Base-by-base conservation (phyloP, 139 green algal genomes). In the Tetratostichococcus sp. region DNA sequence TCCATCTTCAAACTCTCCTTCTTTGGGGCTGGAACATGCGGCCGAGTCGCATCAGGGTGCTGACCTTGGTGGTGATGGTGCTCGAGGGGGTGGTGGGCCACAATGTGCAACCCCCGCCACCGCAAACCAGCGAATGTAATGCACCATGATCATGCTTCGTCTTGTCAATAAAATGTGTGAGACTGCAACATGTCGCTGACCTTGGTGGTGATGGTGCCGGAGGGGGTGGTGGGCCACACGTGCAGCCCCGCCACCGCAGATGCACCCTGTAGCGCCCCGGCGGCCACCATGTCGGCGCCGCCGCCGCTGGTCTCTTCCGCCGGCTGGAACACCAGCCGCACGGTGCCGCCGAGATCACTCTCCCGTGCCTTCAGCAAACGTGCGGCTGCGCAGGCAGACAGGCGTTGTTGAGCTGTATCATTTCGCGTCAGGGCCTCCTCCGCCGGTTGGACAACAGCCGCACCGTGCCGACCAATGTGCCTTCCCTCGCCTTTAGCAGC, bases 311-410 rank as follows among this genome's bases (percentile, higher is more conserved):
- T 89, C 83, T 98, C 94, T 83, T 97, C 94, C 21, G 93, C 94
- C 4, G 94, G 94, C 80, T 98, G 94, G 86, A 97, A 98, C 17
- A 97, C 33, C 19, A 98, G 86, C 57, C 84, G 78, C 35, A 98
- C 90, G 0, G 71, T 91, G 69, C 93, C 92, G 62, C 81, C 59
- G 35, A 88, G 65, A 25, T 82, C 28, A 30, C 30, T 28, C 62
- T 90, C 86, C 0, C 72, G 73, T 25, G 66, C 71, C 75, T 95
- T 92, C 1, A 98, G 86, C 50, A 97, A 43, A 75, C 78, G 82
- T 0, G 91, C 92, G 2, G 88, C 93, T 0, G 89, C 91, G n/a
- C 72, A 97, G 84, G 88, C 91, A 97, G 95, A 26, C n/a, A n/a
- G n/a, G n/a, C n/a, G n/a, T n/a, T n/a, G n/a, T n/a, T n/a, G n/a